Percentiles rank a stretch among this genome's conserved stretches.
Evolutionary conservation across 2,329 filamentous ascomycete species (phyloP).

Genomic region (Beauveria scarabaeidicola): DNA sequence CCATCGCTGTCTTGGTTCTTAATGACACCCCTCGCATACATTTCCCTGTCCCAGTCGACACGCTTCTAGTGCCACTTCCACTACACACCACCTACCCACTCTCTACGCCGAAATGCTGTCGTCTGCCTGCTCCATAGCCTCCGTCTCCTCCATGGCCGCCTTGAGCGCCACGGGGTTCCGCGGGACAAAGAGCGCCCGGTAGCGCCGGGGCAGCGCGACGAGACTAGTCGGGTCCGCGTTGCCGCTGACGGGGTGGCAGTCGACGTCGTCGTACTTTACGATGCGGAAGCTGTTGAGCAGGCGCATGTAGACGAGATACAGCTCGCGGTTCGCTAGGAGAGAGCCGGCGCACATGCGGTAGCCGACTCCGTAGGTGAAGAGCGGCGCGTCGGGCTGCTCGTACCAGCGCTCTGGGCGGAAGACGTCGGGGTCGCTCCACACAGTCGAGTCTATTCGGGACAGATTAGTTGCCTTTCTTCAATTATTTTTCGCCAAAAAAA

Average conservation of each 20-base stretch:
- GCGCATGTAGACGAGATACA: slow-evolving; percentile 56
- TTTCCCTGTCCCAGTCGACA: too few species aligned
- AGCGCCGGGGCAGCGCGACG: slow-evolving; percentile 51
- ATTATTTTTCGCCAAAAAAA: neutral
- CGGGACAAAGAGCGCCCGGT: slow-evolving; percentile 50
- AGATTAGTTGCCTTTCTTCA: neutral
- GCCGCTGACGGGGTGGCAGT: slow-evolving; percentile 51
- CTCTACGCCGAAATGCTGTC: neutral
- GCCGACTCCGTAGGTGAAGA: slow-evolving; percentile 55
- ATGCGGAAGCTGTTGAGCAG: slow-evolving; percentile 54
- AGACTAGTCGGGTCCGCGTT: slow-evolving; percentile 54
- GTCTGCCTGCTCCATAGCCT: neutral
- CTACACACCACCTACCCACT: neutral
- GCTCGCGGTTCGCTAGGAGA: slow-evolving; percentile 53
- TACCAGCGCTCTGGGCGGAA: slow-evolving; percentile 55
- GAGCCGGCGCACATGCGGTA: slow-evolving; percentile 58
- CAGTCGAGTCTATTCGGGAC: slow-evolving; percentile 32
- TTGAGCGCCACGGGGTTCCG: slow-evolving; percentile 20
- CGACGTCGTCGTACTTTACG: slow-evolving; percentile 42
- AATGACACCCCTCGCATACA: too few species aligned
- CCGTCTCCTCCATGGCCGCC: slow-evolving; percentile 10
- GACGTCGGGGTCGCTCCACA: slow-evolving; percentile 49
- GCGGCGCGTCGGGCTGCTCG: slow-evolving; percentile 50
- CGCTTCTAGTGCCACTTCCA: too few species aligned
- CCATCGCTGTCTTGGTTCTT: too few species aligned